Base-by-base conservation (phyloP, 495 filamentous ascomycete genomes). In the Aspergillus campestris region DNA sequence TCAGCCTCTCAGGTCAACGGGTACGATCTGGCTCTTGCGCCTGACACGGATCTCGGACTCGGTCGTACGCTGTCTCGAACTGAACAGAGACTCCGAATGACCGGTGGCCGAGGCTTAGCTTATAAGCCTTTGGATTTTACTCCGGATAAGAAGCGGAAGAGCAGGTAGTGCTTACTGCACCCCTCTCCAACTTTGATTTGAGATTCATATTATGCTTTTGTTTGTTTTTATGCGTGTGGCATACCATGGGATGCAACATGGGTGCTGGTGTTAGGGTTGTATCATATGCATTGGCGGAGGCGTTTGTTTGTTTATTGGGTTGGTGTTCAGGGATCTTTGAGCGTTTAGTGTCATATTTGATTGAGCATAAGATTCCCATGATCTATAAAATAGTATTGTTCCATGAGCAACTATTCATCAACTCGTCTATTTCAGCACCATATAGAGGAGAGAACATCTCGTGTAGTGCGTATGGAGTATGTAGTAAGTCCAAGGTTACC, bases 11-110 rank as follows among this genome's bases (percentile, higher is more conserved):
- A 24, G 18, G 45, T 53, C 12, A 62, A 65, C 32, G 59, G 65
- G n/a, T 62, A 69, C 40, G 55, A 70, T 40, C 52, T 71, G 11
- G 61, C 65, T 6, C 55, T 65, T 42, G 67, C 69, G 2, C 67
- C 67, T 8, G 66, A 64, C 33, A 59, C 56, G 1, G 55, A 65
- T 7, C 52, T 63, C 8, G 67, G 62, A 3, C 53, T 68, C 3
- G 67, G 66, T 11, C 54, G 66, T 31, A 64, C 60, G 0, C 46
- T 72, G 48, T 71, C 69, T 43, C 64, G 64, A 5, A 67, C 67
- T 1, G 67, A 71, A 42, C 60, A 68, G 43, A 56, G 69, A 24
- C 60, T 71, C 10, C 52, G 69, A 18, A 36, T 59, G 14, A 70
- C 69, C 3, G 67, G 67, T 3, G 67, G 59, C 8, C 65, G 62